phyloP scores from a whole-genome alignment of 345 rosid genomes.

The Bretschneidera sinensis region DNA sequence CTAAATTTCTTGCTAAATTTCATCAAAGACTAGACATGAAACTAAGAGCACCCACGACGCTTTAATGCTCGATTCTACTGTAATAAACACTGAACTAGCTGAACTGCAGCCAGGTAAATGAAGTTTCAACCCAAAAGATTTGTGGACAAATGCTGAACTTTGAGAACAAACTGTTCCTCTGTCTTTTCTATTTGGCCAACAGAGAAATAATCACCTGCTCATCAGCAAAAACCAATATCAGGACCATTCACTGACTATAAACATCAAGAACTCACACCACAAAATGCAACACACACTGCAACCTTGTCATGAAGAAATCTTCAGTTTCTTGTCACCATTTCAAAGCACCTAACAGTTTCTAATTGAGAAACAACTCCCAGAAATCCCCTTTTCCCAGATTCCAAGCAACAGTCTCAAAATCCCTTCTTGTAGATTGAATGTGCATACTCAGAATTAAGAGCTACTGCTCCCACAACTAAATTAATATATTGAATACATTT shows the following conservation, averaged over 20 bases:
- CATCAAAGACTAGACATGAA: background rate
- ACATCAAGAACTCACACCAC: constrained; percentile 14
- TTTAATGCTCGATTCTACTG: constrained; percentile 9
- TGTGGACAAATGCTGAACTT: constrained; percentile 18
- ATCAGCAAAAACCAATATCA: constrained; percentile 24
- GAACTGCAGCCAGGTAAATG: constrained; percentile 9
- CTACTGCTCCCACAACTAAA: constrained; percentile 21
- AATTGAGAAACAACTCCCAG: constrained; percentile 5
- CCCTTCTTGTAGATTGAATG: constrained; percentile 27
- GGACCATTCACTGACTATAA: constrained; percentile 16
- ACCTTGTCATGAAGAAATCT: constrained; percentile 10
- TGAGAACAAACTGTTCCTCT: constrained; percentile 3
- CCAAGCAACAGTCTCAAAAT: constrained; percentile 21
- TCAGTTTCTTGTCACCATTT: constrained; percentile 20
- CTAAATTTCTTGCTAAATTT: constrained; percentile 2
- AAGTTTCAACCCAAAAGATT: constrained; percentile 11
- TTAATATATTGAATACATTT: background rate
- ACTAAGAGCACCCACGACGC: constrained; percentile 6
- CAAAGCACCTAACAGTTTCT: constrained; percentile 19
- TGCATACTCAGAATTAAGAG: constrained; percentile 10
- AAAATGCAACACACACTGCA: constrained; percentile 14
- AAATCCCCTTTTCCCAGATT: constrained; percentile 5
- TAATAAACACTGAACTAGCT: constrained; percentile 19
- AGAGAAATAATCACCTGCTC: constrained; percentile 23
- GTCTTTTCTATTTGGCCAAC: constrained; percentile 6